Evolutionary conservation across 2,329 filamentous ascomycete species (phyloP), one percentile per base, ranked within the genome.

Genomic region (Fusarium sp.): DNA sequence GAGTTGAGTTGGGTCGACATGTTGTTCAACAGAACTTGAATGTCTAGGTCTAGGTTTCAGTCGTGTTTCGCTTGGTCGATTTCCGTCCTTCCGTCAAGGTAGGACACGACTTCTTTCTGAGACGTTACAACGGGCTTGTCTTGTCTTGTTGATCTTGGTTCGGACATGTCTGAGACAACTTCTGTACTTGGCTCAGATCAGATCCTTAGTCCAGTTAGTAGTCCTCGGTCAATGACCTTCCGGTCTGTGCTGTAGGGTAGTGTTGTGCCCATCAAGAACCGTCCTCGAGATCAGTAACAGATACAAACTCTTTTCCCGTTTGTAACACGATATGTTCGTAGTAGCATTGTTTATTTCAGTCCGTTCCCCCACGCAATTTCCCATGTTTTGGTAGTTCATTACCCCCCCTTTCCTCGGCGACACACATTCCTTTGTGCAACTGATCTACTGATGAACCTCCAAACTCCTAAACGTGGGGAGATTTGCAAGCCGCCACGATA

Each of bases 401-500:
- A 25, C 6, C 38, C 22, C 51, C 57, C 68, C 41, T 71, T 70
- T 71, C 47, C 32, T 65, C 20, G 59, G 59, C 30, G 32, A 69
- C 68, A 55, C 67, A 60, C 68, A 70, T 70, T 70, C 68, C 67
- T 70, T n/a, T 20, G 47, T 71, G 46, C 24, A 38, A 45, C 49
- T 45, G 67, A 71, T 71, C 12, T 52, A 65, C 32, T 27, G 25
- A 27, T 10, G 27, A 29, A 29, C 61, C 43, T 45, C 32, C 22
- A 30, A 44, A 34, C 41, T 53, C 44, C 55, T 38, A 25, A 44
- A 61, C 30, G 38, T 53, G 49, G 54, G 41, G 63, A 55, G 60
- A 71, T 65, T 65, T 66, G 49, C 52, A 49, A 58, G 27, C 64
- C 63, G 68, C 68, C 68, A 71, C 68, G 68, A 71, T 71, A 71